Evolutionary conservation across 495 filamentous ascomycete species (phyloP), one percentile per base, ranked within the genome.

Genomic region (Penicillium goetzii): DNA sequence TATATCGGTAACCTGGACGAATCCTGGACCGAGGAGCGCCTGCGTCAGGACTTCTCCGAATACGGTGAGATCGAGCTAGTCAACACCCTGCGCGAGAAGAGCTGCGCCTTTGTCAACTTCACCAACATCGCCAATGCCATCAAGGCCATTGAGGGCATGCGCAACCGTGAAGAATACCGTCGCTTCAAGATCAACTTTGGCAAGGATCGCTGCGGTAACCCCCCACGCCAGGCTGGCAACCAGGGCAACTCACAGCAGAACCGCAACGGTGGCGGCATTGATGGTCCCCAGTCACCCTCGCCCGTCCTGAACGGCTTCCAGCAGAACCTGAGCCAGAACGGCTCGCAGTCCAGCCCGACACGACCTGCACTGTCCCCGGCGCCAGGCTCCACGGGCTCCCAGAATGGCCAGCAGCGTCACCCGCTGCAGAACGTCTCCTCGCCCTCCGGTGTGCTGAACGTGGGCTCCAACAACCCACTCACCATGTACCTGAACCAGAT

Each of bases 101-200:
- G 92, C 79, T 98, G 95, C 76, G 95, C 95, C 0, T 99, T 99
- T 70, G 96, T 98, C 76, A 99, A 99, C 76, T 99, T 99, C 73
- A 98, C 95, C 70, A 98, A 99, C 79, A 99, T 99, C 68, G 95
- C 95, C 66, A 99, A 99, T 64, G 95, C 95, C 43, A 99, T 99
- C 82, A 99, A 99, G 76, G 96, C 95, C 5, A 99, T 99, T 65
- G 95, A 99, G 74, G 95, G 94, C 36, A 88, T 98, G 66, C 86
- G 95, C 30, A 89, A 92, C 72, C 90, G 93, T 67, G 96, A 99
- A 55, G 95, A 99, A 72, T 99, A 99, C 80, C 89, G 86, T 75
- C 89, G 94, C 53, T 99, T 99, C 85, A 99, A 99, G 84, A 93
- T 99, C 75, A 99, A 99, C 79, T 99, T 99, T 75, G 95, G 95